Conservation (phyloP, 768 basidiomycete genomes). For the Nidularia pulvinata region DNA sequence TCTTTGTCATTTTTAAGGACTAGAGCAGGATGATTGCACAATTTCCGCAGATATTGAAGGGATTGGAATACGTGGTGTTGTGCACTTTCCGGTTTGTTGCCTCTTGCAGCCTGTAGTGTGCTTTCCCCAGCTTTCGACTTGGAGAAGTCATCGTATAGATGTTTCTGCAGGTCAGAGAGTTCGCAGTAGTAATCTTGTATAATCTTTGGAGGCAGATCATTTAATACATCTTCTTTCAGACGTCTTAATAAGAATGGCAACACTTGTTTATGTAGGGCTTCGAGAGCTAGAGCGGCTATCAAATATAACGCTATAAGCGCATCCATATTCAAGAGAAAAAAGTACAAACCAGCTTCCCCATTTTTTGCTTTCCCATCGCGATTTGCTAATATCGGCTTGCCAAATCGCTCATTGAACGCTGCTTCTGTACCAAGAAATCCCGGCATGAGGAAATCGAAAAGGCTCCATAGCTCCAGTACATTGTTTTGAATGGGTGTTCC, state of each 20-base stretch:
- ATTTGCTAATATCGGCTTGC: conserved; percentile 94
- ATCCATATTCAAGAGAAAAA: neutral
- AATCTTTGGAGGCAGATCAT: conserved; percentile 97
- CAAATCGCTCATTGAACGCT: conserved; percentile 94
- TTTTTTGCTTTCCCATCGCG: conserved; percentile 95
- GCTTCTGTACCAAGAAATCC: conserved; percentile 97
- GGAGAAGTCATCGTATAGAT: conserved; percentile 93
- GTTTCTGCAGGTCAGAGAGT: conserved; percentile 91
- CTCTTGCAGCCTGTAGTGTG: conserved; percentile 48
- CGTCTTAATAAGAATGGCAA: conserved; percentile 97
- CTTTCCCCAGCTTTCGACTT: conserved; percentile 78
- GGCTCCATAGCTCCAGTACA: conserved; percentile 96
- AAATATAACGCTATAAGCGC: conserved; percentile 1
- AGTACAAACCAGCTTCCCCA: conserved; percentile 83
- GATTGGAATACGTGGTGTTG: conserved; percentile 97
- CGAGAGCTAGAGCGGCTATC: conserved; percentile 89
- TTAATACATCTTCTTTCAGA: conserved; percentile 94
- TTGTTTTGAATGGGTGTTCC: conserved; percentile 99
- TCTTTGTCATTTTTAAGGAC: conserved; percentile 78
- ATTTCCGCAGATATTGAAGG: conserved; percentile 93
- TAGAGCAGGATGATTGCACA: conserved; percentile 96
- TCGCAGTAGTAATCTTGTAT: conserved; percentile 99
- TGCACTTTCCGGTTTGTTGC: conserved; percentile 36
- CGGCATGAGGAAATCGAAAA: conserved; percentile 99
- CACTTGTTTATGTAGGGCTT: conserved; percentile 98